Evolutionary conservation across 2,329 filamentous ascomycete genomes (phyloP).

Genomic region (Fusarium duplospermum): DNA sequence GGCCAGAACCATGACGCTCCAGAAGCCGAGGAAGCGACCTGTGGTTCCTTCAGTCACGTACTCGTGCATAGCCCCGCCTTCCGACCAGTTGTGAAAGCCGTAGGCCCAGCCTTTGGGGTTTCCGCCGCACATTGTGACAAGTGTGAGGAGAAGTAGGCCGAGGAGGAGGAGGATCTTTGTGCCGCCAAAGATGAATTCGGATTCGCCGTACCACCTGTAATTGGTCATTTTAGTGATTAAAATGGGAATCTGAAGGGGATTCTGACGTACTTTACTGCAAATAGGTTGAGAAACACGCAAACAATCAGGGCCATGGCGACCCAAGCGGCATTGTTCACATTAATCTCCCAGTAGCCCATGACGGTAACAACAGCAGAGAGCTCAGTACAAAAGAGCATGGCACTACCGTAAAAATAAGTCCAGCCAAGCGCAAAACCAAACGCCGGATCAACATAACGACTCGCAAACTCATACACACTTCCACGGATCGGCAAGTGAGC

Average conservation of each 20-base stretch:
- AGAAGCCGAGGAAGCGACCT: neutral
- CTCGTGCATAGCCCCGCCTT: neutral
- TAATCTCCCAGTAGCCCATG: neutral
- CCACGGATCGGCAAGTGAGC: neutral
- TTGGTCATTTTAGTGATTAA: neutral
- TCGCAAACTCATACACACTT: neutral
- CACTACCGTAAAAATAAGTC: neutral
- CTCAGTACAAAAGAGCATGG: neutral
- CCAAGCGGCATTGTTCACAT: neutral
- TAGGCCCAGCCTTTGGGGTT: neutral
- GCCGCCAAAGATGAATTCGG: neutral
- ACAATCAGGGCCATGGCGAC: neutral
- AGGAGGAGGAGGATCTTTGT: neutral
- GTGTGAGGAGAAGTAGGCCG: slow-evolving; percentile 54
- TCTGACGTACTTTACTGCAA: neutral
- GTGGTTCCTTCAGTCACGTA: neutral
- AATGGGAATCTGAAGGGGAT: neutral
- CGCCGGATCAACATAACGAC: neutral
- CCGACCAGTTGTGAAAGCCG: neutral
- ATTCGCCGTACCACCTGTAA: neutral
- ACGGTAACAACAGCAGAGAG: neutral
- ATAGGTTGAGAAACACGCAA: neutral
- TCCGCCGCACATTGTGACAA: neutral
- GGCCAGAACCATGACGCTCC: neutral
- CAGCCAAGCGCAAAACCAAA: neutral